Evolutionary conservation across 2,329 filamentous ascomycete species (phyloP).

Genomic region (Cordyceps tenuipes): DNA sequence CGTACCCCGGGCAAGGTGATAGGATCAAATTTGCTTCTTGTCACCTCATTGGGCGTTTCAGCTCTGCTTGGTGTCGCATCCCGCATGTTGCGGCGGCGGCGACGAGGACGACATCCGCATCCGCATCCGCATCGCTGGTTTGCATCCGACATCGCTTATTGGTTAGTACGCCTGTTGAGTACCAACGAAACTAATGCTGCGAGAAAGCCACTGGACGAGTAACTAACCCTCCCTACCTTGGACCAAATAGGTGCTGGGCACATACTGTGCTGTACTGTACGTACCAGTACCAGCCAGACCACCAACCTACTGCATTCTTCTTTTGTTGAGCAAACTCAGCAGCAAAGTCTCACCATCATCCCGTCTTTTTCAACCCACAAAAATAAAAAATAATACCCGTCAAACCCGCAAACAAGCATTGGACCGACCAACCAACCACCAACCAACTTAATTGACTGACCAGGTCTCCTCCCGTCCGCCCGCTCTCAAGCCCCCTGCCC

Average conservation of each 20-base stretch:
- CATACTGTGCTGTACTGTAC: no score
- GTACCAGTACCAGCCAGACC: neutral
- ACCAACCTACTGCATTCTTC: neutral
- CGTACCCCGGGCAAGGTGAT: neutral
- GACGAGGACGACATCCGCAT: neutral
- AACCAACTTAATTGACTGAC: neutral
- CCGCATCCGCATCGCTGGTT: neutral
- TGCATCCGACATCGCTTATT: constrained; percentile 9
- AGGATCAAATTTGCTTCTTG: neutral
- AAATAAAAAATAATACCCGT: neutral
- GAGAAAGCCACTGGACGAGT: no score
- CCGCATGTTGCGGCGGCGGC: neutral
- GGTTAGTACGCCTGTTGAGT: neutral
- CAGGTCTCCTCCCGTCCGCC: neutral
- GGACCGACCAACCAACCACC: no score
- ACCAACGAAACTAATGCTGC: no score
- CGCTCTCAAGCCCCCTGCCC: neutral
- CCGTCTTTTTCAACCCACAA: neutral
- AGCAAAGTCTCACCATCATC: neutral
- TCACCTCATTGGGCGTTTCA: constrained; percentile 5
- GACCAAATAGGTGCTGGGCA: no score
- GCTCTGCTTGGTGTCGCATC: neutral
- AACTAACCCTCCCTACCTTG: no score
- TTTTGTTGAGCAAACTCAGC: neutral
- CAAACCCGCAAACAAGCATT: no score